These are phyloP conservation scores for Penicillium robsamsonii DNA, from an alignment of 495 filamentous ascomycete species.

Conservation along the genomic window DNA sequence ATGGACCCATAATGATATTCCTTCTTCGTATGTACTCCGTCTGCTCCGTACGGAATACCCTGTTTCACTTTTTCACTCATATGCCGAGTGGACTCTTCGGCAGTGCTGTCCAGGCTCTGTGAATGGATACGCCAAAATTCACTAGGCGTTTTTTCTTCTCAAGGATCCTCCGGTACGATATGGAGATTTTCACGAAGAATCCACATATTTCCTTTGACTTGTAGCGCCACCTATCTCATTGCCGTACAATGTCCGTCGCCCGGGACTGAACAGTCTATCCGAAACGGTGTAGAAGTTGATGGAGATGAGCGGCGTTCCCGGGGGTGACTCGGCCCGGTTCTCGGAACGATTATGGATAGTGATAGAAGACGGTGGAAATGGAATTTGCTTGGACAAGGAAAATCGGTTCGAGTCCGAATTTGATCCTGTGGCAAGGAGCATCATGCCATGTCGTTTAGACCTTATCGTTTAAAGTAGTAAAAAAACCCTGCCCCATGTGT, in stretches of 20 bases:
- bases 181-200: not conserved
- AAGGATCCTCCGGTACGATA: not conserved
- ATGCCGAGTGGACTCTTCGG: not conserved
- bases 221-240: not conserved
- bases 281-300: not conserved
- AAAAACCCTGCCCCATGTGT: not conserved
- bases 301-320: not conserved
- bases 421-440: not conserved
- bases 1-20: not conserved
- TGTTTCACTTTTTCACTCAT: not conserved
- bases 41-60: not conserved
- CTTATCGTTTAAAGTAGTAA: not conserved
- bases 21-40: not conserved
- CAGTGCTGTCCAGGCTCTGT: not conserved
- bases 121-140: not conserved
- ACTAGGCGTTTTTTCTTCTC: not conserved
- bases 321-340: slow-evolving; percentile 5
- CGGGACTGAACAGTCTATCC: not conserved
- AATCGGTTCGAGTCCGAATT: not conserved
- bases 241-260: not conserved
- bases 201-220: too few relatives aligned
- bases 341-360: not conserved
- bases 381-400: not conserved
- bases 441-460: not conserved
- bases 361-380: not conserved